Conservation (phyloP, 116 monocot genomes). For the Phalaenopsis hybrid region DNA sequence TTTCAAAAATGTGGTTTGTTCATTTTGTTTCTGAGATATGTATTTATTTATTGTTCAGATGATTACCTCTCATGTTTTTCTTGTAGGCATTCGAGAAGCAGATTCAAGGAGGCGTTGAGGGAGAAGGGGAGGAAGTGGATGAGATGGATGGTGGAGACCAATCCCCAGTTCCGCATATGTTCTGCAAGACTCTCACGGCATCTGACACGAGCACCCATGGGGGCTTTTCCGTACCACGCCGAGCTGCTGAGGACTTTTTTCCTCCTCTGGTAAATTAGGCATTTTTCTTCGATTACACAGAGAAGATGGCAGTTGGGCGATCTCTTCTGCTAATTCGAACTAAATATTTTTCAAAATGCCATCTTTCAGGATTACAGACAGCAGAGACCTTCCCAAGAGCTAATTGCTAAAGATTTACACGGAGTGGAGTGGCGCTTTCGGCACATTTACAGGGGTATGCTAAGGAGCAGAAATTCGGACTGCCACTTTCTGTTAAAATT, state of each 20-base stretch:
- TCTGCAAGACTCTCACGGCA: slow-evolving; percentile 94
- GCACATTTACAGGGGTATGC: slow-evolving; percentile 83
- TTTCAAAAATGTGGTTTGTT: neutral
- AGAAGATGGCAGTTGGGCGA: neutral
- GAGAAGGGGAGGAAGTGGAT: slow-evolving; percentile 27
- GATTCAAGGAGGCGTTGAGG: slow-evolving; percentile 12
- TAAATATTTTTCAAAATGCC: neutral
- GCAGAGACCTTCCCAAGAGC: slow-evolving; percentile 95
- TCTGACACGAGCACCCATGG: slow-evolving; percentile 96
- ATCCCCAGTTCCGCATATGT: slow-evolving; percentile 68
- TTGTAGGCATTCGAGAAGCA: neutral
- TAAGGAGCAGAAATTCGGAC: neutral
- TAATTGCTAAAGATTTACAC: slow-evolving; percentile 88
- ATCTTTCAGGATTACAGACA: slow-evolving; percentile 67
- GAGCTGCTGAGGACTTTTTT: slow-evolving; percentile 93
- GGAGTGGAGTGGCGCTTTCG: slow-evolving; percentile 85
- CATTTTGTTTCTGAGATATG: neutral
- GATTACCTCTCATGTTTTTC: neutral
- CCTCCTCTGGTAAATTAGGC: slow-evolving; percentile 56
- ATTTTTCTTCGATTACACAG: neutral
- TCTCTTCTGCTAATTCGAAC: neutral
- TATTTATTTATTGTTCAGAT: neutral
- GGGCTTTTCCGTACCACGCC: slow-evolving; percentile 90
- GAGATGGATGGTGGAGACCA: slow-evolving; percentile 16
- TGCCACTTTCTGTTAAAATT: neutral